A percentile compares a stretch with the other conserved stretches of the same genome.
phyloP scores from a whole-genome alignment of 1,284 basidiomycete species.

The Ustilago lituana region DNA sequence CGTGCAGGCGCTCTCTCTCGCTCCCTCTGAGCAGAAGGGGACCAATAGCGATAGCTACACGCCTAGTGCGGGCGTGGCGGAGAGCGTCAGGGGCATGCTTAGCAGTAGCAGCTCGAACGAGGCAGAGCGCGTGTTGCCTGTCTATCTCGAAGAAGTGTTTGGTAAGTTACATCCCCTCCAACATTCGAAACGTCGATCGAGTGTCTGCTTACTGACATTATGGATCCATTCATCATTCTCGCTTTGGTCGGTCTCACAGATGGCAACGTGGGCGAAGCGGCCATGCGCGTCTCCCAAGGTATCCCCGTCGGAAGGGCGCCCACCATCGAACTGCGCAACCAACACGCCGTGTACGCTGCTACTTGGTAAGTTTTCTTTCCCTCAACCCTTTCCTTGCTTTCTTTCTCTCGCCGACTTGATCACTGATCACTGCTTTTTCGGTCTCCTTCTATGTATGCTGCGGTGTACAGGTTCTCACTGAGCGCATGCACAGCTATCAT shows the following conservation, averaged over 20 bases:
- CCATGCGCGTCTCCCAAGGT: slow-evolving; percentile 76
- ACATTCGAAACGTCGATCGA: no score
- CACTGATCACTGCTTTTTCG: not conserved
- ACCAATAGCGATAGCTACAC: slow-evolving; percentile 42
- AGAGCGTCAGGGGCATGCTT: slow-evolving; percentile 46
- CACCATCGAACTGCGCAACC: slow-evolving; percentile 88
- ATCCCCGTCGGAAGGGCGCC: slow-evolving; percentile 85
- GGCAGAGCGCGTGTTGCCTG: slow-evolving; percentile 47
- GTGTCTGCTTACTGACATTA: no score
- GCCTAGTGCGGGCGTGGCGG: slow-evolving; percentile 42
- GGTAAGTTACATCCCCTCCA: slow-evolving; percentile 24
- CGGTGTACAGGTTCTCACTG: slow-evolving; percentile 47
- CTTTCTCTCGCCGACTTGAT: no score
- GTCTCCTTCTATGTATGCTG: not conserved
- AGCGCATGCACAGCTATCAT: slow-evolving; percentile 57
- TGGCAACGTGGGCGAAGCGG: slow-evolving; percentile 79
- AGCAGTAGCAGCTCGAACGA: slow-evolving; percentile 2
- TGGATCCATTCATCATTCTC: no score
- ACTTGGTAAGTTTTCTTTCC: slow-evolving; percentile 79
- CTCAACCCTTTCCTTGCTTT: not conserved
- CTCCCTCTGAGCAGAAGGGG: not conserved
- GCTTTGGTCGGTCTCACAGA: slow-evolving; percentile 74
- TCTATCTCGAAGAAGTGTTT: slow-evolving; percentile 64
- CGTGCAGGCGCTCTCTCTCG: slow-evolving; percentile 71
- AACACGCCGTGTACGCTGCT: slow-evolving; percentile 92